Percentiles rank a stretch among this genome's conserved stretches.
Evolutionary conservation across 192 early-diverging fungal genomes (phyloP).

Genomic region (Linnemannia hyalina): DNA sequence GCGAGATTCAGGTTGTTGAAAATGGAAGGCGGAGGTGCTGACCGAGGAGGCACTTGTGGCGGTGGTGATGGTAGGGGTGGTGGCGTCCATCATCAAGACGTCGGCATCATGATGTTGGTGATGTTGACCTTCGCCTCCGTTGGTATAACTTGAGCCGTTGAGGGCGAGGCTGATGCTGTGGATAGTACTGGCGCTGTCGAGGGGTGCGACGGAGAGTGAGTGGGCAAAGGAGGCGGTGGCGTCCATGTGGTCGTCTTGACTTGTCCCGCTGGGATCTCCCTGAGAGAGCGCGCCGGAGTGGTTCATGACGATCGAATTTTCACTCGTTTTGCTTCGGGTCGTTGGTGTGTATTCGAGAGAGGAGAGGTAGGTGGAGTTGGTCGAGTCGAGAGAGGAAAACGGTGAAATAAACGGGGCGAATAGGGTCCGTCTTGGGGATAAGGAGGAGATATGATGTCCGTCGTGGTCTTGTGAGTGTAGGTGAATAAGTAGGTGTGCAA

Average conservation of each 20-base stretch:
- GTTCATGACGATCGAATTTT: constrained; percentile 7
- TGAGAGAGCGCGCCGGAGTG: constrained; percentile 13
- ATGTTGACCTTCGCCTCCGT: not conserved
- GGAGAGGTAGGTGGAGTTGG: not conserved
- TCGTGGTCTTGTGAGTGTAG: too few species aligned
- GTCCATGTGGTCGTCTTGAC: constrained; percentile 22
- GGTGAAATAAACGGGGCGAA: too few species aligned
- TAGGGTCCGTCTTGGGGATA: too few species aligned
- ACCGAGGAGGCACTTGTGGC: not conserved
- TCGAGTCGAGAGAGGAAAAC: not conserved
- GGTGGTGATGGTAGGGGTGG: not conserved
- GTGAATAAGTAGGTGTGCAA: not conserved
- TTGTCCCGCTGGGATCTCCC: constrained; percentile 12
- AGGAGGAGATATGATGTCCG: too few species aligned
- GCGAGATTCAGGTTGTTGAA: constrained; percentile 36
- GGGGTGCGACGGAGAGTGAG: constrained; percentile 38
- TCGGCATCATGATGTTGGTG: constrained; percentile 1
- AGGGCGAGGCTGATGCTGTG: constrained; percentile 28
- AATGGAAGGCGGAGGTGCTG: not conserved
- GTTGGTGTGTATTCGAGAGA: not conserved
- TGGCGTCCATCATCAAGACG: constrained; percentile 18
- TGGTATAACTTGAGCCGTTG: not conserved
- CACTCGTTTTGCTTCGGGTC: not conserved
- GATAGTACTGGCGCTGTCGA: constrained; percentile 17
- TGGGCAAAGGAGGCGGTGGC: constrained; percentile 31